These are phyloP conservation scores for Phytopythium litorale DNA, from an alignment of 352 stramenopile species.

Conservation along the genomic window DNA sequence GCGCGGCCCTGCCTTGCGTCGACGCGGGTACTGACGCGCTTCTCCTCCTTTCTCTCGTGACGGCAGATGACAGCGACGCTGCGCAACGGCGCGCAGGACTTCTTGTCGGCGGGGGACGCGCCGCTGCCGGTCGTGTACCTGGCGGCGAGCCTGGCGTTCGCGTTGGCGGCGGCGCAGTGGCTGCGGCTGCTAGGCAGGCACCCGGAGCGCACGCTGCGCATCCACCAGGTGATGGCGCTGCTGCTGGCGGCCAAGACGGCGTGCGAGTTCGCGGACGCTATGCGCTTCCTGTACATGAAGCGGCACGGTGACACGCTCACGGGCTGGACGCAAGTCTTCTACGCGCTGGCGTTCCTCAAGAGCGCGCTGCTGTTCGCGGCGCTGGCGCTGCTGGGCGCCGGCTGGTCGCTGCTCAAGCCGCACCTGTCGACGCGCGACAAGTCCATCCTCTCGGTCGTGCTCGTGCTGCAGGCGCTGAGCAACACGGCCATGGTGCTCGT, in stretches of 20 bases:
- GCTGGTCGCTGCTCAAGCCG: conserved; percentile 97
- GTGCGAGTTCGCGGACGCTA: conserved; percentile 92
- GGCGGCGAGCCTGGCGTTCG: conserved; percentile 69
- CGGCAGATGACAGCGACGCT: conserved; percentile 80
- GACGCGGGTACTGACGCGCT: no score
- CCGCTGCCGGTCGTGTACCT: conserved; percentile 86
- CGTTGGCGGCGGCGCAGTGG: conserved; percentile 56
- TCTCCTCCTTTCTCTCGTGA: not conserved
- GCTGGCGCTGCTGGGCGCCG: conserved; percentile 96
- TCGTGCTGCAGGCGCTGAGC: conserved; percentile 92
- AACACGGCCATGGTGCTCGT: conserved; percentile 93
- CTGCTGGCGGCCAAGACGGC: conserved; percentile 92
- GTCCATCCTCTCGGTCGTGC: conserved; percentile 91
- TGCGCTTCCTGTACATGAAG: conserved; percentile 96
- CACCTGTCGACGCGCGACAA: conserved; percentile 94
- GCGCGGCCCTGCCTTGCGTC: no score
- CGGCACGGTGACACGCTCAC: conserved; percentile 90
- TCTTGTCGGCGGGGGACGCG: conserved; percentile 80
- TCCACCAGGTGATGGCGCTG: conserved; percentile 96
- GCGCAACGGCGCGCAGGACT: conserved; percentile 74
- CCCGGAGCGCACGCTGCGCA: conserved; percentile 57
- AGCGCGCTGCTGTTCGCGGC: conserved; percentile 96
- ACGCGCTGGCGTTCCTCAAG: conserved; percentile 95
- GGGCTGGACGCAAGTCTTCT: conserved; percentile 93
- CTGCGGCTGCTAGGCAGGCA: conserved; percentile 49